Base-by-base conservation (phyloP, 2,329 filamentous ascomycete genomes). In the Colletotrichum trifolii region DNA sequence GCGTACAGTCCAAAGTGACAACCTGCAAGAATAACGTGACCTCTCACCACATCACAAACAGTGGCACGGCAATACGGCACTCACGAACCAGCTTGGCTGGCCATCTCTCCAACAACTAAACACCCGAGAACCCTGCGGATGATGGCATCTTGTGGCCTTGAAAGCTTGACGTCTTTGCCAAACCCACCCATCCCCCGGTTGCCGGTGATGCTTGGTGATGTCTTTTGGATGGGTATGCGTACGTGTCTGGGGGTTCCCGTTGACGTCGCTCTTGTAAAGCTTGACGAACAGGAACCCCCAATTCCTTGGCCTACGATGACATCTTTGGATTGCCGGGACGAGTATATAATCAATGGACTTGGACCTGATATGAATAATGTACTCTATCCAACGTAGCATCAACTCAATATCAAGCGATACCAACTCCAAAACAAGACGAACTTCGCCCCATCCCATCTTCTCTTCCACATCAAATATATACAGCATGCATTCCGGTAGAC, bases 401-500 rank as follows among this genome's bases (percentile, higher is more conserved):
- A 48, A 36, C 10, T 11, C 34, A 54, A 35, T 25, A 25, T 25
- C 25, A 25, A 25, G 25, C 25, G 25, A 34, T 35, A 11, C 11
- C n/a, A n/a, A 38, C 15, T 10, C 4, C 2, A 36, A 3, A 8
- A 2, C 15, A 40, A 46, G 2, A 2, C 11, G 12, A 36, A 6
- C 8, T 39, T 45, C 15, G 39, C 10, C 6, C 15, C 15, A 45
- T 43, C n/a, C 12, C 43, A 25, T 11, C 17, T n/a, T 12, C 13
- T 8, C 8, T 12, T 10, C 47, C n/a, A 42, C 8, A 47, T 5
- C 17, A 49, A 49, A 57, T 8, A 15, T n/a, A 25, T 39, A 10
- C 46, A 62, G 6, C 43, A 65, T 62, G 63, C 47, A 65, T 36
- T 54, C 57, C 36, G 58, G 63, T 34, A 63, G 63, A 63, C 52